Evolutionary conservation across 2,329 filamentous ascomycete species (phyloP).

Genomic region (Paecilomyces formosus): DNA sequence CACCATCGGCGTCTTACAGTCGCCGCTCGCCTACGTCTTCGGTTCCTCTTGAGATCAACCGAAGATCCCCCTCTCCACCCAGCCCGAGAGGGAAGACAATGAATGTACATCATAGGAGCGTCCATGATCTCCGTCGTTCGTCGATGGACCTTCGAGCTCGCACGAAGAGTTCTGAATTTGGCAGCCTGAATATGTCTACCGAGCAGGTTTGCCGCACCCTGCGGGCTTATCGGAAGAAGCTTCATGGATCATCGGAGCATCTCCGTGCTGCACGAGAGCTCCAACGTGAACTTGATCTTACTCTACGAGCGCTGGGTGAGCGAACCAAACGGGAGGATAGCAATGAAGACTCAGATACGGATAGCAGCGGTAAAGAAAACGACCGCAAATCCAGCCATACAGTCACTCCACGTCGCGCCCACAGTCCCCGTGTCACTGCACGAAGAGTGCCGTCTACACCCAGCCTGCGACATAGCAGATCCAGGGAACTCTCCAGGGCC

Average conservation of each 20-base stretch:
- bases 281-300: conserved; percentile 48
- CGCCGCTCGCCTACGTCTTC: conserved; percentile 23
- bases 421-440: conserved; percentile 18
- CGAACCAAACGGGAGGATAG: conserved; percentile 22
- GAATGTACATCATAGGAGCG: conserved; percentile 20
- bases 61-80: conserved; percentile 33
- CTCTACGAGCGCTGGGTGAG: conserved; percentile 24
- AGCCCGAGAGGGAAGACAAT: conserved; percentile 25
- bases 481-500: conserved; percentile 18
- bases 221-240: conserved; percentile 52
- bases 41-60: conserved; percentile 16
- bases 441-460: conserved; percentile 30
- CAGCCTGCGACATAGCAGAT: conserved; percentile 17
- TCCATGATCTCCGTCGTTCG: conserved; percentile 33
- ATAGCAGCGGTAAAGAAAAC: conserved; percentile 33
- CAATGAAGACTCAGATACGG: conserved; percentile 27
- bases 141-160: conserved; percentile 46
- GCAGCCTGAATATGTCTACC: conserved; percentile 45
- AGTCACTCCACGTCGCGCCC: conserved; percentile 11
- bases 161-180: conserved; percentile 39
- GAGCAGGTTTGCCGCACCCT: conserved; percentile 53
- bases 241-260: conserved; percentile 41
- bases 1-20: conserved; percentile 14
- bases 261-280: conserved; percentile 48
- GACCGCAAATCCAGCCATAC: conserved; percentile 10